A percentile compares a stretch with the other conserved stretches of the same genome.
Evolutionary conservation across 1,284 basidiomycete genomes (phyloP).

Genomic region (Trichosporon sp.): DNA sequence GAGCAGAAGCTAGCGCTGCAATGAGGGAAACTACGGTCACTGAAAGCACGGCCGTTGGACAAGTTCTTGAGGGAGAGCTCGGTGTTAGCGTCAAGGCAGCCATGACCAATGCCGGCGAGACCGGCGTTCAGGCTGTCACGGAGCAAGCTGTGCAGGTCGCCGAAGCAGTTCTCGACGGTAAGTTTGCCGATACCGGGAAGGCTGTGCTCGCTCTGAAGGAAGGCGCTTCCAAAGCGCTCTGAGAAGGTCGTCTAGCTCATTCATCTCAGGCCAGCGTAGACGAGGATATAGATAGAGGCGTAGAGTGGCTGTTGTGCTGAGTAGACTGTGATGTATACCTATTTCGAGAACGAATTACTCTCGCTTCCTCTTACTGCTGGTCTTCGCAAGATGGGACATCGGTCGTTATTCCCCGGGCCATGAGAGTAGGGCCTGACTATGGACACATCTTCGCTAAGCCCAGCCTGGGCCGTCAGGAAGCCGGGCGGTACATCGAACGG

Average conservation of each 20-base stretch:
- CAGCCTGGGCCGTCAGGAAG: too few species aligned
- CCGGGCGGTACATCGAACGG: too few species aligned
- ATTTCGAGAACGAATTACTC: too few species aligned
- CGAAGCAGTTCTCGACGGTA: slow-evolving; percentile 21
- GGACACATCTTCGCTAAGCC: too few species aligned
- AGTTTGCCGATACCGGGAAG: slow-evolving; percentile 3
- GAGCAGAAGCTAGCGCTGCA: slow-evolving; percentile 1
- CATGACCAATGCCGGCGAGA: slow-evolving; percentile 38
- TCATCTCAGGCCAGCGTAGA: background rate
- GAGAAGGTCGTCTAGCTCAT: background rate
- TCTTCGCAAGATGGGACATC: too few species aligned
- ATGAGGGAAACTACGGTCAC: slow-evolving; percentile 18
- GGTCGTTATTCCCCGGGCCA: too few species aligned
- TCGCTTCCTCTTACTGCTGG: too few species aligned
- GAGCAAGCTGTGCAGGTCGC: slow-evolving; percentile 29
- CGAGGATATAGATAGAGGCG: background rate
- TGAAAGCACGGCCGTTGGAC: slow-evolving; percentile 20
- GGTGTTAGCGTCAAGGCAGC: slow-evolving; percentile 33
- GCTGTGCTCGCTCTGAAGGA: background rate
- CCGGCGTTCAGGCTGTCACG: slow-evolving; percentile 34
- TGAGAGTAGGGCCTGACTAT: too few species aligned
- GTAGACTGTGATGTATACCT: too few species aligned
- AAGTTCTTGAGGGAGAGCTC: slow-evolving; percentile 30
- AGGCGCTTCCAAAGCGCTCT: background rate
- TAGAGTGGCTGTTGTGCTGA: too few species aligned